Conservation (phyloP, 2,329 filamentous ascomycete genomes). For the Pestalotiopsis fici region DNA sequence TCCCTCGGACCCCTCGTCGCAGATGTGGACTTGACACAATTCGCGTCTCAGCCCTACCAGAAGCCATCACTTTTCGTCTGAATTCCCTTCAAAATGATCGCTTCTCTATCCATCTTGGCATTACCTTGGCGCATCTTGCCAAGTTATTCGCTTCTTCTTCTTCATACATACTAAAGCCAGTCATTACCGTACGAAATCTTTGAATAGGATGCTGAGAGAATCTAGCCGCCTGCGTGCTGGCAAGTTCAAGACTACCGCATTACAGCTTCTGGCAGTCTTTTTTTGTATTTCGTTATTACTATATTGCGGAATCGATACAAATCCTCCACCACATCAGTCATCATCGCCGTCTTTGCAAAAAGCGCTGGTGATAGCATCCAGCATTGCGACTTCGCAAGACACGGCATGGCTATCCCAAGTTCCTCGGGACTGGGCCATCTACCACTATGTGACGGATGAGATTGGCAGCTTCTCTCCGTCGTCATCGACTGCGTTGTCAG, state of each 20-base stretch:
- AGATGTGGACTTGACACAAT: neutral
- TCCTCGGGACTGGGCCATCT: constrained; percentile 5
- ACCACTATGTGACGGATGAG: constrained; percentile 5
- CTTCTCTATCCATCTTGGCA: neutral
- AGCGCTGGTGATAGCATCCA: constrained; percentile 3
- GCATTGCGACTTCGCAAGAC: neutral
- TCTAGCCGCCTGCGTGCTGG: neutral
- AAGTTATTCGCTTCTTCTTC: neutral
- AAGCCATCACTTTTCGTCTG: neutral
- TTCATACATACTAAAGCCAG: neutral
- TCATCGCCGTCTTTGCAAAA: neutral
- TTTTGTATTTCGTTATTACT: neutral
- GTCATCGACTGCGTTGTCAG: constrained; percentile 14
- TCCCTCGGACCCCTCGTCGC: neutral
- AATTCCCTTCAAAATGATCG: neutral
- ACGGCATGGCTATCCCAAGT: neutral
- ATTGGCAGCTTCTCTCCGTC: neutral
- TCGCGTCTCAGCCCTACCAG: constrained; percentile 7
- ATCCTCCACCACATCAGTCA: neutral
- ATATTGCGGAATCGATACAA: neutral
- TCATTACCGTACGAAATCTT: neutral
- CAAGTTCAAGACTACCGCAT: neutral
- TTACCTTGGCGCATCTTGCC: neutral
- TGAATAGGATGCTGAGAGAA: neutral
- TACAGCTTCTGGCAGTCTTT: neutral